Evolutionary conservation across 192 early-diverging fungal species (phyloP), one percentile per base, ranked within the genome.

Genomic region (Umbelopsis vinacea): DNA sequence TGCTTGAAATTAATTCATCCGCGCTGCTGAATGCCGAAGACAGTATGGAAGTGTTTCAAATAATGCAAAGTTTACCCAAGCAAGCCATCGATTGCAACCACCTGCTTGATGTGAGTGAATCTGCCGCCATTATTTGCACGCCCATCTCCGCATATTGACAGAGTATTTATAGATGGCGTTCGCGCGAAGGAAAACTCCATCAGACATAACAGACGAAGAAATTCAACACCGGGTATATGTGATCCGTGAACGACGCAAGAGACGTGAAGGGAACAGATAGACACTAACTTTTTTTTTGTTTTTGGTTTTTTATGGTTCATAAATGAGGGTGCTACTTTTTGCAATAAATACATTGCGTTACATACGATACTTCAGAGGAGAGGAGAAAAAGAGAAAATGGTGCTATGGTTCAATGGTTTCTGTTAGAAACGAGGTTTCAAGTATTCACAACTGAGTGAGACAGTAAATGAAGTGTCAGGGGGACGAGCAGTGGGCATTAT

Each of bases 1-100:
- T 95, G 40, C 77, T 95, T 46, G 79, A 88, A 68, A 67, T 91
- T 23, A 88, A 92, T 74, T 89, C 93, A 68, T 66, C 77, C 19
- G 80, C 85, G 46, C 82, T 95, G 26, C 69, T 90, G 6, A 77
- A 81, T 35, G 81, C 85, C 6, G 77, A 87, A 37, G 89, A 90
- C 53, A 78, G 86, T 0, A 68, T 90, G 43, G 88, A 89, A 68
- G 79, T 87, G 50, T 90, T 90, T 63, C 86, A 85, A 45, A 69
- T 87, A 7, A 79, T 89, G 3, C 86, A 89, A 72, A 63, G 17
- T 37, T 26, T 63, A 35, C 57, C 57, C 23, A 63, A 63, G 57
- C 57, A 63, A 37, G 57, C 57, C 33, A 63, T 63, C 26, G 57
- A 63, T 37, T 63, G 57, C 7, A 63, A 63, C 33, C 57, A 63